phyloP scores from a whole-genome alignment of 768 basidiomycete species.

The Lactarius hengduanensis region DNA sequence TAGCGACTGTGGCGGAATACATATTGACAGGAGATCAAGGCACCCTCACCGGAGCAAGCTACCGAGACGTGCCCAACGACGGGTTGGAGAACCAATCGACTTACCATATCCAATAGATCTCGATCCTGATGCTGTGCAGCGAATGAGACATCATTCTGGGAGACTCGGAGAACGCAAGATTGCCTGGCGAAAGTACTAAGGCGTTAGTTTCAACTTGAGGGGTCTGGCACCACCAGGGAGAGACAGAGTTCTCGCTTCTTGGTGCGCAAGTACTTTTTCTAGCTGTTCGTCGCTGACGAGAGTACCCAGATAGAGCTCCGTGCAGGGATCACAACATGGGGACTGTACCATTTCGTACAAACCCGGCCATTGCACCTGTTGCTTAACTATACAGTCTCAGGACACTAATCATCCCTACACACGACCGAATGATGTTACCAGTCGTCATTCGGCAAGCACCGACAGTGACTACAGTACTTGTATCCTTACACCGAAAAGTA shows the following conservation, averaged over 20 bases:
- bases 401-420: neutral
- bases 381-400: neutral
- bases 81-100: neutral
- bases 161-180: too few species aligned
- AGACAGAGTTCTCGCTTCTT: too few species aligned
- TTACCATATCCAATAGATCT: neutral
- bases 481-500: too few species aligned
- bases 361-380: constrained; percentile 16
- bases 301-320: constrained; percentile 66
- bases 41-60: neutral
- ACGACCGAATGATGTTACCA: neutral
- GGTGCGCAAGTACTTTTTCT: too few species aligned
- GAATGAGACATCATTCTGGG: neutral
- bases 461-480: too few species aligned
- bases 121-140: neutral
- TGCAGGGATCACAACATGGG: constrained; percentile 74
- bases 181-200: constrained; percentile 14
- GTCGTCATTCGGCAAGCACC: neutral
- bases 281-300: neutral
- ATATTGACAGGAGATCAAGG: neutral
- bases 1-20: neutral
- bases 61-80: neutral
- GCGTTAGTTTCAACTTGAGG: constrained; percentile 37
- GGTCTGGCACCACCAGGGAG: constrained; percentile 36
- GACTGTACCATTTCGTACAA: neutral